These are phyloP conservation scores for Whalleya microplaca DNA, from an alignment of 2,329 filamentous ascomycete genomes.

Conservation along the genomic window DNA sequence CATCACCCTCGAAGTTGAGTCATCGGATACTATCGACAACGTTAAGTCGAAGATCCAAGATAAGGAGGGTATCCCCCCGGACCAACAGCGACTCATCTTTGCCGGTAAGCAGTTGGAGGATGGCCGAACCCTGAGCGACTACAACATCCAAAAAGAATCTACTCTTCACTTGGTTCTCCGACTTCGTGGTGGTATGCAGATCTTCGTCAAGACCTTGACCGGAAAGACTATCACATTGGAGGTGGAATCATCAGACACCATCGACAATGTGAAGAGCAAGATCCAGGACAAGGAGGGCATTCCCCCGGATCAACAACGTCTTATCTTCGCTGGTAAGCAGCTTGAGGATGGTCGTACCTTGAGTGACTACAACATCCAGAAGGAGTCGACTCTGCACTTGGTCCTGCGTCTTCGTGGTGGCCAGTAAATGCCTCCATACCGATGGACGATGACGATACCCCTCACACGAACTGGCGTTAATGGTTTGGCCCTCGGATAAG, in stretches of 20 bases:
- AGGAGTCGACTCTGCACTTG: constrained; percentile 72
- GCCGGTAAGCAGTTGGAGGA: constrained; percentile 94
- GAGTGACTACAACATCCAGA: constrained; percentile 90
- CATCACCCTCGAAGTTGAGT: constrained; percentile 90
- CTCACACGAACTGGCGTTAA: constrained; percentile 35
- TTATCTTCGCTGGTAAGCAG: constrained; percentile 74
- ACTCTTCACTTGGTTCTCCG: constrained; percentile 81
- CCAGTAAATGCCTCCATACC: constrained; percentile 41
- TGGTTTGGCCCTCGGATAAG: constrained; percentile 21
- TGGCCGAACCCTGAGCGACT: constrained; percentile 86
- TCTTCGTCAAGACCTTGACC: constrained; percentile 72
- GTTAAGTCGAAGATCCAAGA: constrained; percentile 94
- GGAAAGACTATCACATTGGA: constrained; percentile 73
- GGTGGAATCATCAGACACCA: constrained; percentile 70
- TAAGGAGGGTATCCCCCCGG: constrained; percentile 91
- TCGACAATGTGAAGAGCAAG: constrained; percentile 72
- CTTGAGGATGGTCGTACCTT: constrained; percentile 76
- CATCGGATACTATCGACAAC: constrained; percentile 89
- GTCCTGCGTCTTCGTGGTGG: constrained; percentile 74
- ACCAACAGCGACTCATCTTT: constrained; percentile 93
- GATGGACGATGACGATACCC: constrained; percentile 28
- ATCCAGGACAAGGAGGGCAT: constrained; percentile 76
- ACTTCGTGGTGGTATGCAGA: constrained; percentile 80
- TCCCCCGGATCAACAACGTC: constrained; percentile 70
- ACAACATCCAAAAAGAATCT: constrained; percentile 95